Evolutionary conservation across 1,284 basidiomycete genomes (phyloP).

Genomic region (Ganoderma multipileum): DNA sequence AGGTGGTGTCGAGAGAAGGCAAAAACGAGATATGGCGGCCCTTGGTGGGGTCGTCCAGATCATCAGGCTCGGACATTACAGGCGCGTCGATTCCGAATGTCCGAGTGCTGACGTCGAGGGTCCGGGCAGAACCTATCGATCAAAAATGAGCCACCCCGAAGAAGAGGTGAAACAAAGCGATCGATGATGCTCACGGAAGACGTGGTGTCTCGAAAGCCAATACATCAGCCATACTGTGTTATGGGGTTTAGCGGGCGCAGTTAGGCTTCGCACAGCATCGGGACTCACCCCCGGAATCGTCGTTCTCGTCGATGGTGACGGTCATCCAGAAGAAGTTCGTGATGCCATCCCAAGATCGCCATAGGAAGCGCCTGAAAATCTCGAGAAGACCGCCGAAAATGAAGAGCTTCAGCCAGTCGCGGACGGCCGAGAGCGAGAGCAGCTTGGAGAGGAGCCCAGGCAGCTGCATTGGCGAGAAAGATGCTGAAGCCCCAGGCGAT

Average conservation of each 20-base stretch:
- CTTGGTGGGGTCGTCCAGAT: slow-evolving; percentile 31
- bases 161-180: not conserved
- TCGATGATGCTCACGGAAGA: slow-evolving; percentile 36
- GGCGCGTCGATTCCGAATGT: slow-evolving; percentile 32
- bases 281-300: slow-evolving; percentile 32
- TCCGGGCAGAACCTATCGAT: slow-evolving; percentile 38
- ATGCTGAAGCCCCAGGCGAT: slow-evolving; percentile 8
- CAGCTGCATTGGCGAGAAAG: slow-evolving; percentile 20
- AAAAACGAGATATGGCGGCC: slow-evolving; percentile 39
- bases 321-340: slow-evolving; percentile 32
- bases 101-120: slow-evolving; percentile 41
- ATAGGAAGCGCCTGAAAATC: slow-evolving; percentile 23
- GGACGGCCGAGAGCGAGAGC: slow-evolving; percentile 29
- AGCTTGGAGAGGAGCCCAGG: slow-evolving; percentile 24
- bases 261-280: not conserved
- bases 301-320: slow-evolving; percentile 40
- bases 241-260: not conserved
- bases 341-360: slow-evolving; percentile 18
- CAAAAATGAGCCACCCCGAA: slow-evolving; percentile 1
- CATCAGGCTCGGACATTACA: slow-evolving; percentile 20
- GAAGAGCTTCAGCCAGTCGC: slow-evolving; percentile 40
- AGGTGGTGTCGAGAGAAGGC: slow-evolving; percentile 37
- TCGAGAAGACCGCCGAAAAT: slow-evolving; percentile 34
- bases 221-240: slow-evolving; percentile 42
- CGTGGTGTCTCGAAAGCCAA: slow-evolving; percentile 44